Evolutionary conservation across 139 green algal genomes (phyloP), one percentile per base, ranked within the genome.

Genomic region (Tetratostichococcus sp.): DNA sequence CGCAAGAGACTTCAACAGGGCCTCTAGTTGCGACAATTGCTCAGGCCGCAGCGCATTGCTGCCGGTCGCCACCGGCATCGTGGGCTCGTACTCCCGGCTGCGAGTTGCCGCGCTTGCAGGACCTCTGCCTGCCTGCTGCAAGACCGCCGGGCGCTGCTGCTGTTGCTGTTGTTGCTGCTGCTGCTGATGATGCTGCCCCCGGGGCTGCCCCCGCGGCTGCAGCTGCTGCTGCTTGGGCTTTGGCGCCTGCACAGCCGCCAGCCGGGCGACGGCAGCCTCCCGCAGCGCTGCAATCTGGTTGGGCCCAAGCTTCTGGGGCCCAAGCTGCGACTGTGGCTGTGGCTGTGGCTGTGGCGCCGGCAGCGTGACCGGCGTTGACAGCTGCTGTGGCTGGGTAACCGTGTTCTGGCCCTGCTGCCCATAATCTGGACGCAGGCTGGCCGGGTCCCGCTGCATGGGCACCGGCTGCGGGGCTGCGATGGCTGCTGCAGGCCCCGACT

Each of bases 71-170:
- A 26, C 25, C 69, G 62, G 65, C 73, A 72, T 74, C 71, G 70
- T 81, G 72, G 39, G 77, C 71, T 25, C 68, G 31, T n/a, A 79
- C 73, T 39, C 68, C 35, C 4, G 59, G 43, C 43, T 75, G 69
- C 33, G 42, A 6, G 8, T 11, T 11, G 39, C 6, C 39, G 11
- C 39, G 11, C 8, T n/a, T n/a, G n/a, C n/a, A n/a, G n/a, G n/a
- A n/a, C n/a, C n/a, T n/a, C n/a, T n/a, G n/a, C n/a, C n/a, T n/a
- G n/a, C n/a, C n/a, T n/a, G n/a, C n/a, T n/a, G n/a, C n/a, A n/a
- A n/a, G n/a, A n/a, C n/a, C n/a, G n/a, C n/a, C n/a, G n/a, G n/a
- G n/a, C n/a, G n/a, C n/a, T n/a, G n/a, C n/a, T n/a, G n/a, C n/a
- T n/a, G n/a, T 43, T 16, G 70, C 39, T 19, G 72, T 67, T 33